Evolutionary conservation across 2,329 filamentous ascomycete genomes (phyloP).

Genomic region (Herpotrichia juniperi): DNA sequence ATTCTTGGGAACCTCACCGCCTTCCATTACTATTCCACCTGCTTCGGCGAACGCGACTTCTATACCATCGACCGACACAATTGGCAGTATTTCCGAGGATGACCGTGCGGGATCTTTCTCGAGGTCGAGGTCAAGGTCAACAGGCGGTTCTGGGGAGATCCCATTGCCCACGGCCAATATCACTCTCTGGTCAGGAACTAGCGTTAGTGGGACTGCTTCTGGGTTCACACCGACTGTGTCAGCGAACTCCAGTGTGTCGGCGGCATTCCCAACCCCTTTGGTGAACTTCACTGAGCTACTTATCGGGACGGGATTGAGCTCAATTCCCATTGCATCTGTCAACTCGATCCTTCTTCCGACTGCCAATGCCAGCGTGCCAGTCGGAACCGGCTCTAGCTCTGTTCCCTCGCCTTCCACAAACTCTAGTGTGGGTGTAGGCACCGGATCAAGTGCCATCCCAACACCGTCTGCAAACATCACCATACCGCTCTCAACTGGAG

Average conservation of each 20-base stretch:
- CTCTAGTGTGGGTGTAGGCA: constrained; percentile 4
- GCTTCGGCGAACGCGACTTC: constrained; percentile 5
- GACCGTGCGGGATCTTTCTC: not conserved
- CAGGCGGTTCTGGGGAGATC: not conserved
- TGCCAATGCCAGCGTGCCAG: no score
- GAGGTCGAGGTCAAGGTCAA: not conserved
- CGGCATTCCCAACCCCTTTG: no score
- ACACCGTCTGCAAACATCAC: constrained; percentile 11
- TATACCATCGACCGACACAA: not conserved
- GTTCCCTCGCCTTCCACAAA: constrained; percentile 5
- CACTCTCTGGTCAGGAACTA: constrained; percentile 5
- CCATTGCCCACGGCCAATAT: constrained; percentile 4
- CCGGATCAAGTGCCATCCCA: constrained; percentile 4
- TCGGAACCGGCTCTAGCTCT: not conserved
- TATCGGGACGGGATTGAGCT: no score
- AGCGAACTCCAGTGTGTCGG: no score
- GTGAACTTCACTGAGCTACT: no score
- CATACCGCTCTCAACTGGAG: no score
- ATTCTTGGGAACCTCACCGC: not conserved
- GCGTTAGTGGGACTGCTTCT: no score
- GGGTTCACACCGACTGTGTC: no score
- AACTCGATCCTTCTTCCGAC: no score
- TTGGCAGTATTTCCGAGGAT: constrained; percentile 5
- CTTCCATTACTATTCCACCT: constrained; percentile 14
- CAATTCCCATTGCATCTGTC: no score